Evolutionary conservation across 2,329 filamentous ascomycete genomes (phyloP).

Genomic region (Pyricularia grisea): DNA sequence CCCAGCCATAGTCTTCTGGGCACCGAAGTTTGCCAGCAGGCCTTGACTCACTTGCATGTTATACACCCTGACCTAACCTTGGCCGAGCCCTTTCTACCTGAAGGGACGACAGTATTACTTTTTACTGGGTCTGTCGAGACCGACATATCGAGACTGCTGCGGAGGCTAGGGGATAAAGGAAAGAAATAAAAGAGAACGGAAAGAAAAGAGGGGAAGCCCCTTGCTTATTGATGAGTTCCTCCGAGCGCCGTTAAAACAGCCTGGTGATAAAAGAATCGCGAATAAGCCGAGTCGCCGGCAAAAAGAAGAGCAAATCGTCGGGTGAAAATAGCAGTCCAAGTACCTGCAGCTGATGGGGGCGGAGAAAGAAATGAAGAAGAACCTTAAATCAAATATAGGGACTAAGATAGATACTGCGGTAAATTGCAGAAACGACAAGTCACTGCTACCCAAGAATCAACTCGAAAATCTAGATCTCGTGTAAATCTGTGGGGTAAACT

Average conservation of each 20-base stretch:
- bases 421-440: background rate
- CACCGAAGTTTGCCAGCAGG: background rate
- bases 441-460: background rate
- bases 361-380: background rate
- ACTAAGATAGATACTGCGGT: background rate
- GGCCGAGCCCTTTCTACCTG: constrained; percentile 28
- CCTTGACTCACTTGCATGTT: constrained; percentile 41
- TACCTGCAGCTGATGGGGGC: background rate
- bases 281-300: background rate
- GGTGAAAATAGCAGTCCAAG: background rate
- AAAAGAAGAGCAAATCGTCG: background rate
- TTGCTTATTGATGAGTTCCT: background rate
- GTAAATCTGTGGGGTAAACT: background rate
- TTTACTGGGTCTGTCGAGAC: background rate
- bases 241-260: background rate
- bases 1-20: background rate
- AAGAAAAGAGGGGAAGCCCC: background rate
- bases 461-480: background rate
- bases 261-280: background rate
- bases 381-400: background rate
- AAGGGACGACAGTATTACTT: background rate
- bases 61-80: constrained; percentile 41
- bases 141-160: background rate
- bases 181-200: background rate
- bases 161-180: background rate